Conservation (phyloP, 2,329 filamentous ascomycete species). For the Chrysoporthe cubensis region DNA sequence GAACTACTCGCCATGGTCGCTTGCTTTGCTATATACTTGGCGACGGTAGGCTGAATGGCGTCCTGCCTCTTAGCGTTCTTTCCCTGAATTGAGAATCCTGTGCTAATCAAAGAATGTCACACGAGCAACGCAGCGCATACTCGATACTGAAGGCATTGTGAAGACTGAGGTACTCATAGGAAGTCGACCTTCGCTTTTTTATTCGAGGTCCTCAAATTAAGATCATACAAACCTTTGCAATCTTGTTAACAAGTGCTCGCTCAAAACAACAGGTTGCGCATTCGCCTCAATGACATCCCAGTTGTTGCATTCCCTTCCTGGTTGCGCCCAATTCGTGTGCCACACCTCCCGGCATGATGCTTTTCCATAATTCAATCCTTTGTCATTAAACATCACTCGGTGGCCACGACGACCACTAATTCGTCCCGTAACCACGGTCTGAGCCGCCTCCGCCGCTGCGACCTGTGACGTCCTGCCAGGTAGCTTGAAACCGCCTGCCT, state of each 20-base stretch:
- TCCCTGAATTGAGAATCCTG: too few species aligned
- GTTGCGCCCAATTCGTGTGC: slow-evolving; percentile 12
- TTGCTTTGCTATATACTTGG: too few species aligned
- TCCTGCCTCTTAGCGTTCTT: too few species aligned
- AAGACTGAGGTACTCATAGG: background rate
- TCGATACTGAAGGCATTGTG: background rate
- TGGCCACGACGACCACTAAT: slow-evolving; percentile 8
- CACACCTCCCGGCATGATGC: background rate
- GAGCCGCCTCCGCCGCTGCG: slow-evolving; percentile 35
- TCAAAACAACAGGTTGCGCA: background rate
- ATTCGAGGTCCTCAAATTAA: background rate
- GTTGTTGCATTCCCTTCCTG: background rate
- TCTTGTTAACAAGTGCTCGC: background rate
- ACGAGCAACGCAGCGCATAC: background rate
- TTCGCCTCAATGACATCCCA: background rate
- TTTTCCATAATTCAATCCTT: slow-evolving; percentile 15
- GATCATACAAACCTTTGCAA: background rate
- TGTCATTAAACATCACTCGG: slow-evolving; percentile 6
- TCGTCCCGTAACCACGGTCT: slow-evolving; percentile 20
- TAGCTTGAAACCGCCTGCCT: slow-evolving; percentile 78
- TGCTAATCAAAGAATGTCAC: background rate
- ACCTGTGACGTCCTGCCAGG: slow-evolving; percentile 86
- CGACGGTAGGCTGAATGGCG: too few species aligned
- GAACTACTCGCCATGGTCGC: too few species aligned
- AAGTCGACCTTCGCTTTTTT: background rate